Base-by-base conservation (phyloP, 2,329 filamentous ascomycete species). In the Colletotrichum chrysophilum region DNA sequence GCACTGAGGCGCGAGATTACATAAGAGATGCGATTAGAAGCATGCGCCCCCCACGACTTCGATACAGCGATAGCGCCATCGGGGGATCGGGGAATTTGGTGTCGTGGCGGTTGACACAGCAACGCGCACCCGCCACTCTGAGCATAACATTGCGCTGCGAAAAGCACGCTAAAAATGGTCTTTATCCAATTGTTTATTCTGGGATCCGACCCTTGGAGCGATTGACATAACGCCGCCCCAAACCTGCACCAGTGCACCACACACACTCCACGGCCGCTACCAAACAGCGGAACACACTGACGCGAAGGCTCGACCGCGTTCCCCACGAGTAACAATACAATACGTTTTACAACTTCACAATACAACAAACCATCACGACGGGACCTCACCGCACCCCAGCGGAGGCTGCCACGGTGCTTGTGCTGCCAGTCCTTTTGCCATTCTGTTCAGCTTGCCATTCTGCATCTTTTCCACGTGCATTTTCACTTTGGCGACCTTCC, bases 161-260 rank as follows among this genome's bases (percentile, higher is more conserved):
- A 60, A 38, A 24, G 56, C 56, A 62, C 67, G 67, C 67, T 70
- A 61, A 65, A 52, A 21, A 21, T 52, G 43, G 43, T 0, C n/a
- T 65, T 38, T 65, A 48, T 71, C 43, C 28, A 68, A 58, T 62
- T 76, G 70, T 74, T 76, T 76, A 58, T 76, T 74, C 74, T 68
- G 58, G 70, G 65, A 74, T 68, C 64, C 32, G 36, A 56, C 56
- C 64, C 48, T 55, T 73, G 69, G 69, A 34, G n/a, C 43, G 70
- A 76, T 76, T 76, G 74, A 74, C 74, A 76, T 66, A 76, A 75
- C 73, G 28, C 67, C 67, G 34, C 58, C 71, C 71, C 52, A 69
- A 48, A 66, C 28, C 21, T 52, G 43, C 43, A 21, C 43, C 43
- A 52, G 43, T 52, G 43, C 43, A 52, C 43, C 43, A 52, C 43